A percentile compares a stretch with the other conserved stretches of the same genome.
phyloP scores from a whole-genome alignment of 495 filamentous ascomycete genomes.

The Penicillium subrubescens region DNA sequence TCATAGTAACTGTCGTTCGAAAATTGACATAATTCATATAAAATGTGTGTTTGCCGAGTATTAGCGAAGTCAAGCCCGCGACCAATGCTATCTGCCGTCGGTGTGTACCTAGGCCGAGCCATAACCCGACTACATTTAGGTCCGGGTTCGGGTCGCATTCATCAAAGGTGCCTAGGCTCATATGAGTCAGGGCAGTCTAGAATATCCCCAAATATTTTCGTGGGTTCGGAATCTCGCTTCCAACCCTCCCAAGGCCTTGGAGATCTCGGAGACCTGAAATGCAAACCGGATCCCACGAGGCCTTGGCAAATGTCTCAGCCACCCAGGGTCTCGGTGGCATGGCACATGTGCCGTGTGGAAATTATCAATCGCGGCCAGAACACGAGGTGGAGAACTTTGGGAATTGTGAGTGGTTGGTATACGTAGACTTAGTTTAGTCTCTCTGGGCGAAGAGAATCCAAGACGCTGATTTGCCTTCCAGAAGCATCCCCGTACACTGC shows the following conservation, averaged over 20 bases:
- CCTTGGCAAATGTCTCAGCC: background rate
- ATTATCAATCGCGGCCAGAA: background rate
- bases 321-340: background rate
- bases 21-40: background rate
- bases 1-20: background rate
- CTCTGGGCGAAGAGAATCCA: background rate
- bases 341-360: background rate
- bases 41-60: too few species aligned
- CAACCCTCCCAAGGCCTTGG: too few species aligned
- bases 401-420: background rate
- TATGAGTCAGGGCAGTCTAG: too few species aligned
- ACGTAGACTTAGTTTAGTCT: background rate
- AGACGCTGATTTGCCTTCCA: background rate
- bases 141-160: too few species aligned
- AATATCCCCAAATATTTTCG: too few species aligned
- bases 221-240: too few species aligned
- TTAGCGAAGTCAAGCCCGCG: too few species aligned
- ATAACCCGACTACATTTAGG: too few species aligned
- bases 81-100: too few species aligned
- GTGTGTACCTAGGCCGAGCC: too few species aligned
- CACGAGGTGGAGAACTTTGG: background rate
- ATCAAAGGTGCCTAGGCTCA: too few species aligned
- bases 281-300: background rate
- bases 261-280: too few species aligned
- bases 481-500: background rate